Base-by-base conservation (phyloP, 768 basidiomycete species). In the Mrakia blollopis region DNA sequence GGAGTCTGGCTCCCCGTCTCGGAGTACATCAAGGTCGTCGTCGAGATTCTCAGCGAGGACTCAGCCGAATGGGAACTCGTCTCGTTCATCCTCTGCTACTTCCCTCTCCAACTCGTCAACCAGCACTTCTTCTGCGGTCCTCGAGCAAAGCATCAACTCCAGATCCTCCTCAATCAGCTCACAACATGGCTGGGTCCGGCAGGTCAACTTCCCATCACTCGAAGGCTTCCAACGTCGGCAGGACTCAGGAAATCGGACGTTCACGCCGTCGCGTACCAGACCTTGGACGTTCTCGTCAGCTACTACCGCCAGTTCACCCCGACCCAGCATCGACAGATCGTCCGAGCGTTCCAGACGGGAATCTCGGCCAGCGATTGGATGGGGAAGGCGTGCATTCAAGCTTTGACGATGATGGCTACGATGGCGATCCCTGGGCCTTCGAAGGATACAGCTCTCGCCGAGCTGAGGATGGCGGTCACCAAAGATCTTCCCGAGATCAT, bases 61-160 rank as follows among this genome's bases (percentile, higher is more conserved):
- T 30, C 44, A 30, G 88, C 86, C 65, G 92, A 90, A 78, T 98
- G 96, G 95, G 97, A 98, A 77, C 86, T 98, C 57, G 86, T 97
- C 16, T 93, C 94, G 2, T 98, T 97, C 81, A 86, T 94, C 7
- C 86, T 99, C 7, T 93, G 92, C 81, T 92, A 96, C 84, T 87
- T 99, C 0, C 95, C 97, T 1, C 87, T 89, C 13, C 94, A 98
- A 82, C 87, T 98, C 14, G 86, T 92, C 76, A 98, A 98, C 87
- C 98, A 98, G 83, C 94, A 98, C 81, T 87, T 98, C 72, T 95
- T 97, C 83, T 97, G 95, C 81, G 97, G 97, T 0, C 92, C 92
- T 0, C 89, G 89, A 71, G 89, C 91, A 39, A 86, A 89, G n/a
- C 83, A 82, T 21, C 87, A 88, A 14, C 87, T 84, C 98, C 47